phyloP scores from a whole-genome alignment of 306 rosid genomes.

The Cicer cuneatum region DNA sequence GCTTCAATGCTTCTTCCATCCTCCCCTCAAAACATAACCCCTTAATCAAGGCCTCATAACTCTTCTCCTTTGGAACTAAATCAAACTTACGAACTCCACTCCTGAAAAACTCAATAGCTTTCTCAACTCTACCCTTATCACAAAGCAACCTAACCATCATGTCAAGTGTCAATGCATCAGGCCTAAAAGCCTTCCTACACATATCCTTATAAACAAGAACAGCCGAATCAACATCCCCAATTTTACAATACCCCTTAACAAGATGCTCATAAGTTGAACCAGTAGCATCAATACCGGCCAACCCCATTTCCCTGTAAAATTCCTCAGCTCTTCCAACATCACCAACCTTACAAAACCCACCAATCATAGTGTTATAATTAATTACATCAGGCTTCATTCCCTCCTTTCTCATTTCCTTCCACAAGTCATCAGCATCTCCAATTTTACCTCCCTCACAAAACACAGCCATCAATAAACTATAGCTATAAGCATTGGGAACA shows the following conservation, averaged over 20 bases:
- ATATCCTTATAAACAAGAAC: constrained; percentile 72
- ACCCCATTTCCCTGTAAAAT: constrained; percentile 65
- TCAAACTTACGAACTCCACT: constrained; percentile 49
- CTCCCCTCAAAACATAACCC: constrained; percentile 66
- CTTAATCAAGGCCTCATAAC: constrained; percentile 65
- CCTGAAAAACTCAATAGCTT: constrained; percentile 59
- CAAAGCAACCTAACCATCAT: constrained; percentile 53
- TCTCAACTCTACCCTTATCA: constrained; percentile 57
- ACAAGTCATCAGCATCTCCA: constrained; percentile 59
- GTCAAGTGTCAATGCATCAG: constrained; percentile 55
- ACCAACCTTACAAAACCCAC: constrained; percentile 75
- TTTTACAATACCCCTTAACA: constrained; percentile 59
- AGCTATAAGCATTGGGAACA: constrained; percentile 64
- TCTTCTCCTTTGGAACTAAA: constrained; percentile 55
- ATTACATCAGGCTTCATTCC: constrained; percentile 64
- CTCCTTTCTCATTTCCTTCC: constrained; percentile 65
- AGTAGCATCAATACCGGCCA: constrained; percentile 63
- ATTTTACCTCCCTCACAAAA: constrained; percentile 65
- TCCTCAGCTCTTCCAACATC: constrained; percentile 69
- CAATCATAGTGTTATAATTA: constrained; percentile 75
- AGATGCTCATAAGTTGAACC: constrained; percentile 69
- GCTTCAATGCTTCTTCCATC: constrained; percentile 68
- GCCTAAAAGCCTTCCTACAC: constrained; percentile 63
- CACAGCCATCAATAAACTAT: constrained; percentile 63
- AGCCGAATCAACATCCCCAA: constrained; percentile 65